Base-by-base conservation (phyloP, 352 stramenopile genomes). In the Pythium guiyangense region DNA sequence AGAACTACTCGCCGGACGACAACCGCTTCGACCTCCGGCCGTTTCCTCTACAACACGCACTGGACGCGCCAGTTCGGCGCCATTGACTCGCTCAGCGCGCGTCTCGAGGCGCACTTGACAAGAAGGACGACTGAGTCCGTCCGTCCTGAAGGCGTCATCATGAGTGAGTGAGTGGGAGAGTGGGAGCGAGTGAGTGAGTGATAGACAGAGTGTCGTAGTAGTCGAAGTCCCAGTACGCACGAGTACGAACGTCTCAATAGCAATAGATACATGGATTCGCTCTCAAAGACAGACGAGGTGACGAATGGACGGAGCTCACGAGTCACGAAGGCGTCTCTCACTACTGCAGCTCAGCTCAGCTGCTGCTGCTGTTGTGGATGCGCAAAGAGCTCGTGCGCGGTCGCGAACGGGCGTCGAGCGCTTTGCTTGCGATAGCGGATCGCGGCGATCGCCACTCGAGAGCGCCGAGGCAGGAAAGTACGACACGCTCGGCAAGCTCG, bases 1-100 rank as follows among this genome's bases (percentile, higher is more conserved):
- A 99, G 72, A 96, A 92, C 69, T 99, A 99, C 74, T 98, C 90
- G 37, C 96, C 96, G 10, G 97, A 99, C 73, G 97, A 99, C 81
- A 99, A 99, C 82, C 92, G 93, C 40, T 99, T 99, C 71, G 97
- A 99, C 73, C 63, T 98, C 59, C 87, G 97, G 18, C 97, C 91
- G 54, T 99, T n/a, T 99, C 77, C 77, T 99, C 20, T 99, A 99
- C 77, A 97, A 98, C 73, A 73, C 86, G 25, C 79, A 73, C 60
- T 99, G 96, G 96, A 90, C 88, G 50, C 85, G 96, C 29, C 97
- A 99, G 73, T 99, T 99, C 69, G 58, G 68, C 31, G 86, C 86
- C 22, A 98, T 99, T 59, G 96, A 99, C 74, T 71, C 74, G 57
- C 77, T 99, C 48, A 92, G 60, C 18, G 73, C 65, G 48, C 85